phyloP scores from a whole-genome alignment of 1,139 yeast genomes.

The Candida glucosophila region DNA sequence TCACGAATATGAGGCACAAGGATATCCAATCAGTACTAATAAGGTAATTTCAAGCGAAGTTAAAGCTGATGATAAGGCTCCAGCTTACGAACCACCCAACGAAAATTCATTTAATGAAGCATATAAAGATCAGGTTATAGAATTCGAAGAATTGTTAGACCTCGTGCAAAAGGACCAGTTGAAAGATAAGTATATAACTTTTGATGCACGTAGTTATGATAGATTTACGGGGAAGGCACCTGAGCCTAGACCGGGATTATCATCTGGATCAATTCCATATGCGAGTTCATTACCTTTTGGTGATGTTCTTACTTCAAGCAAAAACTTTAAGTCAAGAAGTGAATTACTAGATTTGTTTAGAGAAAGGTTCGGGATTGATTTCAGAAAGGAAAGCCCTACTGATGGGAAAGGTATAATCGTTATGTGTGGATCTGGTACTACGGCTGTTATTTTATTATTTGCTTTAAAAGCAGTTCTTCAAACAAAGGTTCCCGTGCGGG shows the following conservation, averaged over 20 bases:
- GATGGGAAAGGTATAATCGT: slow-evolving; percentile 49
- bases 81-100: slow-evolving; percentile 14
- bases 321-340: slow-evolving; percentile 40
- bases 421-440: slow-evolving; percentile 94
- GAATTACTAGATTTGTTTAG: slow-evolving; percentile 40
- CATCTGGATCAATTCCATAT: slow-evolving; percentile 86
- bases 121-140: slow-evolving; percentile 45
- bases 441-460: slow-evolving; percentile 72
- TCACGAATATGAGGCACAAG: slow-evolving; percentile 33
- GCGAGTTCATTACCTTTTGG: slow-evolving; percentile 71
- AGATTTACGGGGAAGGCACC: slow-evolving; percentile 73
- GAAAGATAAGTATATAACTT: slow-evolving; percentile 40
- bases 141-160: slow-evolving; percentile 53
- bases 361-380: slow-evolving; percentile 26
- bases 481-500: slow-evolving; percentile 53
- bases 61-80: slow-evolving; percentile 7
- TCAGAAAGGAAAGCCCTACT: slow-evolving; percentile 15
- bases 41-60: slow-evolving; percentile 9
- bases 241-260: slow-evolving; percentile 81
- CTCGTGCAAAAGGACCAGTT: slow-evolving; percentile 44
- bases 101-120: slow-evolving; percentile 15
- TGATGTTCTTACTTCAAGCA: slow-evolving; percentile 42
- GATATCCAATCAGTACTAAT: slow-evolving; percentile 17
- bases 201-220: slow-evolving; percentile 76
- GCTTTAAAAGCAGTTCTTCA: slow-evolving; percentile 45